These are phyloP conservation scores for Stenogyne calaminthoides DNA, from an alignment of 305 asterid genomes.

Conservation along the genomic window DNA sequence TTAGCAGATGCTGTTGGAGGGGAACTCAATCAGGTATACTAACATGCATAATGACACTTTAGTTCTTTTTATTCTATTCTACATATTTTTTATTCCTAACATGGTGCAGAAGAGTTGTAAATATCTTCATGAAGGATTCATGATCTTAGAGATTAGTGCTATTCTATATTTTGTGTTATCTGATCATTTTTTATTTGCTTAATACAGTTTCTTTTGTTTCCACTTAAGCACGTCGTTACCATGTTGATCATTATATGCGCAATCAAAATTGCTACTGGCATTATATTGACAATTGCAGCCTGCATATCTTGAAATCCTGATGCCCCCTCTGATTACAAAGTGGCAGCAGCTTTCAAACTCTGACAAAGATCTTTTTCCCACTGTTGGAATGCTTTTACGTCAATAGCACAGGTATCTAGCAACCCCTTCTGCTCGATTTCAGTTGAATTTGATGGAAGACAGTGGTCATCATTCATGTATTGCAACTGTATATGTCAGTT, in stretches of 20 bases:
- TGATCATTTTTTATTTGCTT: conserved; percentile 17
- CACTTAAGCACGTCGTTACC: neutral
- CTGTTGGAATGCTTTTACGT: conserved; percentile 95
- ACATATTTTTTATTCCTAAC: neutral
- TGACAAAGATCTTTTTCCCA: conserved; percentile 93
- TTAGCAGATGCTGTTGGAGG: conserved; percentile 98
- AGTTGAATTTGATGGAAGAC: conserved; percentile 15
- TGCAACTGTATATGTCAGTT: neutral
- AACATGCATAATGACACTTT: conserved; percentile 1
- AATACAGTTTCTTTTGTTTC: neutral
- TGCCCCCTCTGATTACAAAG: conserved; percentile 93
- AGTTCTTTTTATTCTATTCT: conserved; percentile 1
- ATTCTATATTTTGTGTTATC: neutral
- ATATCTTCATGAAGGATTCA: too few species aligned
- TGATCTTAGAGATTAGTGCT: neutral
- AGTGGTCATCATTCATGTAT: too few species aligned
- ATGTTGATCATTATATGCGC: conserved; percentile 15
- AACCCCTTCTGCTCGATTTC: neutral
- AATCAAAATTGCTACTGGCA: conserved; percentile 14
- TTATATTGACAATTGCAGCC: conserved; percentile 57
- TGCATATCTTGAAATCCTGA: conserved; percentile 78
- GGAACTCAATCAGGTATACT: conserved; percentile 83
- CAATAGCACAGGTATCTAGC: conserved; percentile 81
- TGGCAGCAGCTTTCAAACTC: conserved; percentile 96
- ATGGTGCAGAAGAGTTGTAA: conserved; percentile 2